A percentile compares a stretch with the other conserved stretches of the same genome.
Evolutionary conservation across 306 rosid genomes (phyloP).

Genomic region (Gynostemma pentaphyllum): DNA sequence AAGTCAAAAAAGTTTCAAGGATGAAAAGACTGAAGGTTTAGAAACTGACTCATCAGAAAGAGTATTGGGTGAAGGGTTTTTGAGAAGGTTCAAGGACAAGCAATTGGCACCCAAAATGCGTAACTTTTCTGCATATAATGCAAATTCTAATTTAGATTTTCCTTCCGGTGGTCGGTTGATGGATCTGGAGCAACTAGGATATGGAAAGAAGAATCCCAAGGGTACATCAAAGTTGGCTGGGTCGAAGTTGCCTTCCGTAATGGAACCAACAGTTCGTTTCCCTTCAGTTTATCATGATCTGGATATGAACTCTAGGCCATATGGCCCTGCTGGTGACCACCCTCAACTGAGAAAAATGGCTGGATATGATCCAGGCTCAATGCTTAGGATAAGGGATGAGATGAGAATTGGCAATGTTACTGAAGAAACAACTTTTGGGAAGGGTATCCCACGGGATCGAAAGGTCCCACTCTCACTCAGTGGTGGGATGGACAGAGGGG

Average conservation of each 20-base stretch:
- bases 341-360: constrained; percentile 35
- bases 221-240: constrained; percentile 68
- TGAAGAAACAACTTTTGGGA: constrained; percentile 47
- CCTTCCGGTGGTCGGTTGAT: constrained; percentile 25
- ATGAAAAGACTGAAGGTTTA: constrained; percentile 67
- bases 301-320: constrained; percentile 43
- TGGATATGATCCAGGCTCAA: constrained; percentile 40
- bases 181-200: constrained; percentile 33
- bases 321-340: constrained; percentile 41
- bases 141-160: constrained; percentile 34
- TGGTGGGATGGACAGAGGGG: constrained; percentile 39
- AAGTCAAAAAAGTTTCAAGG: constrained; percentile 82
- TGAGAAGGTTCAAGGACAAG: constrained; percentile 44
- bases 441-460: constrained; percentile 35
- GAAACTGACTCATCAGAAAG: constrained; percentile 60
- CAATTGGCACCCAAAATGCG: constrained; percentile 33
- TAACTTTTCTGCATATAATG: constrained; percentile 35
- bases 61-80: constrained; percentile 54
- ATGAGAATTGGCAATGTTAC: constrained; percentile 32
- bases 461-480: constrained; percentile 17
- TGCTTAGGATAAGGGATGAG: constrained; percentile 45
- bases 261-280: constrained; percentile 26
- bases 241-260: constrained; percentile 34
- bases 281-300: constrained; percentile 40
- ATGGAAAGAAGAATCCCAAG: constrained; percentile 59